Conservation (phyloP, 2,329 filamentous ascomycete species). For the Lasiodiplodia hormozganensis region DNA sequence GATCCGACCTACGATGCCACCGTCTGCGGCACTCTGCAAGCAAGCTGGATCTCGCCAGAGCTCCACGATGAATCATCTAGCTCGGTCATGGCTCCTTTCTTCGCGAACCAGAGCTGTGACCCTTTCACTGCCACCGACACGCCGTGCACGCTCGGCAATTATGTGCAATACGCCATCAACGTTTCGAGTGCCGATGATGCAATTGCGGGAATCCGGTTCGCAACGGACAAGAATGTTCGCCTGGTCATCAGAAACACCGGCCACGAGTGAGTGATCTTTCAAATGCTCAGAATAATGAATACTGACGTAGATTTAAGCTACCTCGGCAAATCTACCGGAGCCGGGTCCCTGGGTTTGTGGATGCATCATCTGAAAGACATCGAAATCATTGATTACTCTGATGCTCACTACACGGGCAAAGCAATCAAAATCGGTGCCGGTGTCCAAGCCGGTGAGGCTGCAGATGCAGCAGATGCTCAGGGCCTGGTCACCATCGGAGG, state of each 20-base stretch:
- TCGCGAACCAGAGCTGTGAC: conserved; percentile 29
- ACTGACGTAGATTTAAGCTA: not conserved
- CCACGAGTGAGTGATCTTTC: conserved; percentile 39
- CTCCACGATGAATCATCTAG: conserved; percentile 16
- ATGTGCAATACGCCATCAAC: conserved; percentile 6
- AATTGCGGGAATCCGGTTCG: conserved; percentile 37
- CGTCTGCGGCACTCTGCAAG: conserved; percentile 32
- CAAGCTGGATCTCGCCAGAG: conserved; percentile 37
- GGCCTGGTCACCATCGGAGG: conserved; percentile 39
- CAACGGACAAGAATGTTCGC: conserved; percentile 42
- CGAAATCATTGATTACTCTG: conserved; percentile 40
- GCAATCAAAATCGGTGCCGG: conserved; percentile 40
- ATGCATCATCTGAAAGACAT: conserved; percentile 46
- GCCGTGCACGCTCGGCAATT: not conserved
- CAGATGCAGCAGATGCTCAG: conserved; percentile 35
- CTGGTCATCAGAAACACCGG: conserved; percentile 47
- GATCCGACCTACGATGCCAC: conserved; percentile 41
- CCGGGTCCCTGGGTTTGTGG: conserved; percentile 44
- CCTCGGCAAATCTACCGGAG: conserved; percentile 44
- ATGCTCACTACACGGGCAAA: conserved; percentile 38
- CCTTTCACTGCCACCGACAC: not conserved
- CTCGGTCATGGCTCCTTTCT: conserved; percentile 21
- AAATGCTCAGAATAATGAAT: not conserved
- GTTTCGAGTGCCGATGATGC: conserved; percentile 30
- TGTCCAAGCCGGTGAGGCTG: conserved; percentile 41